These are phyloP conservation scores for Hyaloscypha hepaticicola DNA, from an alignment of 495 filamentous ascomycete species.

Conservation along the genomic window DNA sequence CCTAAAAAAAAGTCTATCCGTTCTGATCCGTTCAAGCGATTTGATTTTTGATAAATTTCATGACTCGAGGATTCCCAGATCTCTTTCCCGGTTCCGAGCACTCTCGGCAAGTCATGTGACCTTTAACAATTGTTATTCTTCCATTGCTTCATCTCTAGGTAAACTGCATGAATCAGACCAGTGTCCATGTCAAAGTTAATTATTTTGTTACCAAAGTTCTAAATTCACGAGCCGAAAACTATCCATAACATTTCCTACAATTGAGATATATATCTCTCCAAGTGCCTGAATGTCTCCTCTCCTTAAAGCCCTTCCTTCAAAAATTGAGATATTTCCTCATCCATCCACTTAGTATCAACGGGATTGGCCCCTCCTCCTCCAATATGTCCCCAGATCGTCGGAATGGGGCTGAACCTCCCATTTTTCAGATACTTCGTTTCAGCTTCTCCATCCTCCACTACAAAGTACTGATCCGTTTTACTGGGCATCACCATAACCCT, in stretches of 20 bases:
- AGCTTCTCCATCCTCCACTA: constrained; percentile 41
- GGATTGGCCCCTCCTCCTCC: constrained; percentile 43
- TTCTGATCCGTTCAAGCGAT: not conserved
- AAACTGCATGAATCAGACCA: no score
- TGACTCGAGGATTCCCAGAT: not conserved
- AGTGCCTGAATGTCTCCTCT: not conserved
- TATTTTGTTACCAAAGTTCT: not conserved
- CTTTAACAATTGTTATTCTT: no score
- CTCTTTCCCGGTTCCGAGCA: not conserved
- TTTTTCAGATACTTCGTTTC: constrained; percentile 42
- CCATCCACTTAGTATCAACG: constrained; percentile 42
- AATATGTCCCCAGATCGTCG: constrained; percentile 48
- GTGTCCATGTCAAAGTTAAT: no score
- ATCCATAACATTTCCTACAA: not conserved
- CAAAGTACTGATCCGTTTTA: constrained; percentile 48
- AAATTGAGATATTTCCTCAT: constrained; percentile 32
- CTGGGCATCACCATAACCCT: constrained; percentile 45
- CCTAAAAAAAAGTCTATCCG: not conserved
- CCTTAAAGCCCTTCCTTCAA: constrained; percentile 9
- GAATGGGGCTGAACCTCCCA: constrained; percentile 40
- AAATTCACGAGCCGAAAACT: not conserved
- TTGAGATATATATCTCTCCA: not conserved
- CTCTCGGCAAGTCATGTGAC: no score
- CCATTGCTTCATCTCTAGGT: no score
- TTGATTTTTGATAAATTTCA: not conserved